Evolutionary conservation across 2,329 filamentous ascomycete species (phyloP).

Genomic region (Curvularia sp.): DNA sequence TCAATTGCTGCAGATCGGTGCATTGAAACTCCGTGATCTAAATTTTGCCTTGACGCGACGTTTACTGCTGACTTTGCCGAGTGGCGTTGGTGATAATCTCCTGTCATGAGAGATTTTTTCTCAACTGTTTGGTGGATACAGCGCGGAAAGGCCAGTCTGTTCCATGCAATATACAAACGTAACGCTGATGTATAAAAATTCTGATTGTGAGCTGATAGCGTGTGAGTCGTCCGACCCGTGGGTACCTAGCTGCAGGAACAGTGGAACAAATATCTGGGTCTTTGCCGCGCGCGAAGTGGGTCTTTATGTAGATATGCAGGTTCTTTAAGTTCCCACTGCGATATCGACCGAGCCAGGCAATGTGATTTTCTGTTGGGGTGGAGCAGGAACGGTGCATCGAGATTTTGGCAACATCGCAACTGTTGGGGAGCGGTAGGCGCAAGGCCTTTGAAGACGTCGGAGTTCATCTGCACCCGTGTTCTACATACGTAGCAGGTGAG

Average conservation of each 20-base stretch:
- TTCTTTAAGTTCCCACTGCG: neutral
- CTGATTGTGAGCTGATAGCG: neutral
- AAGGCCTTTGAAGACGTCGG: neutral
- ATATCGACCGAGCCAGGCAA: neutral
- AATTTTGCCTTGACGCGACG: neutral
- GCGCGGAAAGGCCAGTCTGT: no score
- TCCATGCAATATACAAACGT: neutral
- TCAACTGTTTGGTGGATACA: neutral
- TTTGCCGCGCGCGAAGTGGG: neutral
- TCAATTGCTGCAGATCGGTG: neutral
- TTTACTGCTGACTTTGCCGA: neutral
- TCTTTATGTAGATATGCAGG: slow-evolving; percentile 5
- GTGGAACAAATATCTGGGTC: slow-evolving; percentile 1
- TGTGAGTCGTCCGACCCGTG: neutral
- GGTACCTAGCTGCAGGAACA: slow-evolving; percentile 3
- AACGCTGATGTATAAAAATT: neutral
- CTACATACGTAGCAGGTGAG: neutral
- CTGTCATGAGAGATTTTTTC: neutral
- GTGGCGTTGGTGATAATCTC: neutral
- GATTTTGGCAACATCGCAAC: neutral
- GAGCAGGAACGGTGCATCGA: neutral
- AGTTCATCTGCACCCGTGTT: neutral
- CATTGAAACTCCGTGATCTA: neutral
- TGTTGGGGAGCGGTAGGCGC: neutral
- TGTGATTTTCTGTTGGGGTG: neutral